These are phyloP conservation scores for Huntiella abstrusa DNA, from an alignment of 2,329 filamentous ascomycete species.

Conservation along the genomic window DNA sequence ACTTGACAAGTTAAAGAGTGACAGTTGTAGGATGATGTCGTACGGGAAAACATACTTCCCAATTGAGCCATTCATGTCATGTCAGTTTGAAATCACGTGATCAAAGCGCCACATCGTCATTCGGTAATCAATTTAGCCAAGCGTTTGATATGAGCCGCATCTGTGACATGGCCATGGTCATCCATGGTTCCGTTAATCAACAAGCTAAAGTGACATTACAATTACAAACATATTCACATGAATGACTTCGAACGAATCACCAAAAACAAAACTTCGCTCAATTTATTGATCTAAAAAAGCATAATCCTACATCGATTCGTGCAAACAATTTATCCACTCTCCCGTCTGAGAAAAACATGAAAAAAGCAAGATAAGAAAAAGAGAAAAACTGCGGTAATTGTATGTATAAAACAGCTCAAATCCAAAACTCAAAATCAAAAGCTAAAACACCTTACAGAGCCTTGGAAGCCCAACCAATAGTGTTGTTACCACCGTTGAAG, in stretches of 20 bases:
- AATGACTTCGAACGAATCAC: background rate
- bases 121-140: too few species aligned
- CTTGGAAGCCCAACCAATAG: slow-evolving; percentile 20
- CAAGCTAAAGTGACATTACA: too few species aligned
- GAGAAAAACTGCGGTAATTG: too few species aligned
- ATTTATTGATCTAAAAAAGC: too few species aligned
- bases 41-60: background rate
- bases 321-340: too few species aligned
- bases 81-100: background rate
- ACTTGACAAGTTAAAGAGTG: background rate
- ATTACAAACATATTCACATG: too few species aligned
- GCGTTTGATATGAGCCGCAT: too few species aligned
- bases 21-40: background rate
- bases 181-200: too few species aligned
- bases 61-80: background rate
- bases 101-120: too few species aligned
- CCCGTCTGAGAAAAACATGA: background rate
- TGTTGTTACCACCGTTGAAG: slow-evolving; percentile 36
- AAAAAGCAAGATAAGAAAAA: background rate
- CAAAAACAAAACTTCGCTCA: background rate
- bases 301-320: too few species aligned
- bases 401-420: background rate
- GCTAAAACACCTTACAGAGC: background rate
- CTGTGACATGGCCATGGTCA: too few species aligned
- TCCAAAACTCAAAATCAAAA: background rate